These are phyloP conservation scores for Pistacia integerrima DNA, from an alignment of 345 rosid species.

Conservation along the genomic window DNA sequence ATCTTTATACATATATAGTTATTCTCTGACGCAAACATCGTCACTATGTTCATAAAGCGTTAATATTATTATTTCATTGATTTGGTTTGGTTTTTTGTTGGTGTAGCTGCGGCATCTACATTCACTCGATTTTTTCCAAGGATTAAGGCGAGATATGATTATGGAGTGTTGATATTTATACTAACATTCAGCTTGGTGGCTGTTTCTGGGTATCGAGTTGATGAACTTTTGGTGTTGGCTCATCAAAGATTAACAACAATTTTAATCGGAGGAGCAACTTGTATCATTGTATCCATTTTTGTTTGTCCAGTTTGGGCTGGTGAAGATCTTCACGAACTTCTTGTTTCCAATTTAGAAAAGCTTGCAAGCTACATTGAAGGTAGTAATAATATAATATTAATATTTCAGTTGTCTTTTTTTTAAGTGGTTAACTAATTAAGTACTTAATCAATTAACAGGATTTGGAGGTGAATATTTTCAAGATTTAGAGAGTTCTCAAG, in stretches of 20 bases:
- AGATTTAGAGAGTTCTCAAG: conserved; percentile 13
- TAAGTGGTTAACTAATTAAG: background rate
- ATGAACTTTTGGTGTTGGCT: conserved; percentile 56
- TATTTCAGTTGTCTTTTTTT: background rate
- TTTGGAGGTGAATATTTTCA: conserved; percentile 62
- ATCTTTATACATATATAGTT: background rate
- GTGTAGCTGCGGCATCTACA: conserved; percentile 63
- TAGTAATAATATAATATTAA: conserved; percentile 6
- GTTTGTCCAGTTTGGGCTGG: conserved; percentile 80
- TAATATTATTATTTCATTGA: background rate
- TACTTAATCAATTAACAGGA: conserved; percentile 34
- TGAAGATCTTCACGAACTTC: conserved; percentile 60
- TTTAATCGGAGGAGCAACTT: conserved; percentile 57
- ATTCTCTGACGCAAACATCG: no score
- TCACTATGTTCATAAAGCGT: no score
- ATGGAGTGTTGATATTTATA: conserved; percentile 75
- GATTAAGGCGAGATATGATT: conserved; percentile 84
- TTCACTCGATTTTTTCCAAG: conserved; percentile 69
- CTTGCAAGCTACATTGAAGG: conserved; percentile 66
- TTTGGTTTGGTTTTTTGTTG: background rate
- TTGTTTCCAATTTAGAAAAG: conserved; percentile 52
- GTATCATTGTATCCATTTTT: conserved; percentile 49
- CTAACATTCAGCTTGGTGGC: conserved; percentile 77
- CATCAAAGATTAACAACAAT: conserved; percentile 63
- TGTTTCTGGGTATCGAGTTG: conserved; percentile 59